Evolutionary conservation across 2,329 filamentous ascomycete species (phyloP).

Genomic region (Fusarium torulosum): DNA sequence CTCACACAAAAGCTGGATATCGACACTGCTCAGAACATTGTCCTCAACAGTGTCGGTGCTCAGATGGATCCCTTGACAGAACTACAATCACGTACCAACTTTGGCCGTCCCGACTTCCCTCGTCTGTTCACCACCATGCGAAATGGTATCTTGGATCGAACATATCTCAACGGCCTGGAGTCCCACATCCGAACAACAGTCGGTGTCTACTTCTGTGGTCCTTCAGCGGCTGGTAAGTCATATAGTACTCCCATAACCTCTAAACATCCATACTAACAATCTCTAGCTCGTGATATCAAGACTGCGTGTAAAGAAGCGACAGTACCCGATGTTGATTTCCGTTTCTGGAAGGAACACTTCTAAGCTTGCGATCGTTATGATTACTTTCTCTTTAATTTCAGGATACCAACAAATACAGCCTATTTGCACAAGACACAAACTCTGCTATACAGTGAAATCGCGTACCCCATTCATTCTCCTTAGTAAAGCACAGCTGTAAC

Average conservation of each 20-base stretch:
- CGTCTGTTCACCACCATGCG: constrained; percentile 86
- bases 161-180: constrained; percentile 86
- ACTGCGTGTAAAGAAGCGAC: constrained; percentile 80
- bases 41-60: constrained; percentile 92
- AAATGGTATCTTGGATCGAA: constrained; percentile 85
- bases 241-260: not conserved
- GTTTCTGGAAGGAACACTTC: constrained; percentile 99
- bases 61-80: constrained; percentile 93
- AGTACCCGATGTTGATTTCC: constrained; percentile 85
- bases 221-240: constrained; percentile 73
- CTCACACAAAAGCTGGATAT: constrained; percentile 93
- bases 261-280: constrained; percentile 51
- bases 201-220: constrained; percentile 98
- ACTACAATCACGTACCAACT: constrained; percentile 90
- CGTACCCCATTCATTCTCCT: not conserved
- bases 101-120: constrained; percentile 90
- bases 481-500: not conserved
- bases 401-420: constrained; percentile 42
- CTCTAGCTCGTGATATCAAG: constrained; percentile 81
- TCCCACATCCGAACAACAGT: constrained; percentile 83
- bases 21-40: constrained; percentile 95
- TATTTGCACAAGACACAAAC: constrained; percentile 11
- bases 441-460: not conserved
- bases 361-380: constrained; percentile 52
- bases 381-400: constrained; percentile 38